These are phyloP conservation scores for Metschnikowia arizonensis DNA, from an alignment of 805 yeast species.

Conservation along the genomic window DNA sequence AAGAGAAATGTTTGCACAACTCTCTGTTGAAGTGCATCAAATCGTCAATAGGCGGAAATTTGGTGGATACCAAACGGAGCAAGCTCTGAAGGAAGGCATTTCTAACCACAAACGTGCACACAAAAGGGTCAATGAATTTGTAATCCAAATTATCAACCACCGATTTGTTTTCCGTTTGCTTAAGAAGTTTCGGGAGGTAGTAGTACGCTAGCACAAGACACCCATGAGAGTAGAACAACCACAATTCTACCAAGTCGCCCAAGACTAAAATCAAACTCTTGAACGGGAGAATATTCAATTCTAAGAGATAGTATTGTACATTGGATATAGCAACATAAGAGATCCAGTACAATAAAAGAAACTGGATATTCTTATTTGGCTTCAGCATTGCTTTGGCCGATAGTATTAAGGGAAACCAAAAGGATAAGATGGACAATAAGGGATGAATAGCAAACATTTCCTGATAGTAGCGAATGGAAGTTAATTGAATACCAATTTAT, in stretches of 20 bases:
- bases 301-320: slow-evolving; percentile 2
- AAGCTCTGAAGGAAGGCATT: slow-evolving; percentile 8
- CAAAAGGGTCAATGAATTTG: slow-evolving; percentile 7
- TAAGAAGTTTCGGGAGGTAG: slow-evolving; percentile 8
- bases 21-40: slow-evolving; percentile 9
- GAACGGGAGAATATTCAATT: slow-evolving; percentile 3
- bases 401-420: slow-evolving; percentile 15
- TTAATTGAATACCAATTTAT: background rate
- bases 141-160: slow-evolving; percentile 5
- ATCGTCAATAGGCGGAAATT: slow-evolving; percentile 8
- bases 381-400: slow-evolving; percentile 10
- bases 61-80: background rate
- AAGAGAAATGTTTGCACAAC: slow-evolving; percentile 6
- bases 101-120: slow-evolving; percentile 6
- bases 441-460: slow-evolving; percentile 4
- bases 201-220: slow-evolving; percentile 10
- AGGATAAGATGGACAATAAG: slow-evolving; percentile 6
- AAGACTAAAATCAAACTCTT: background rate
- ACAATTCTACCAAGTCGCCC: slow-evolving; percentile 9
- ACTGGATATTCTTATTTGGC: slow-evolving; percentile 9
- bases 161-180: background rate
- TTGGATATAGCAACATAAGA: slow-evolving; percentile 7
- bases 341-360: slow-evolving; percentile 15
- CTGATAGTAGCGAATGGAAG: background rate
- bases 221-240: slow-evolving; percentile 18